Base-by-base conservation (phyloP, 2,329 filamentous ascomycete genomes). In the Epichloe scottii region DNA sequence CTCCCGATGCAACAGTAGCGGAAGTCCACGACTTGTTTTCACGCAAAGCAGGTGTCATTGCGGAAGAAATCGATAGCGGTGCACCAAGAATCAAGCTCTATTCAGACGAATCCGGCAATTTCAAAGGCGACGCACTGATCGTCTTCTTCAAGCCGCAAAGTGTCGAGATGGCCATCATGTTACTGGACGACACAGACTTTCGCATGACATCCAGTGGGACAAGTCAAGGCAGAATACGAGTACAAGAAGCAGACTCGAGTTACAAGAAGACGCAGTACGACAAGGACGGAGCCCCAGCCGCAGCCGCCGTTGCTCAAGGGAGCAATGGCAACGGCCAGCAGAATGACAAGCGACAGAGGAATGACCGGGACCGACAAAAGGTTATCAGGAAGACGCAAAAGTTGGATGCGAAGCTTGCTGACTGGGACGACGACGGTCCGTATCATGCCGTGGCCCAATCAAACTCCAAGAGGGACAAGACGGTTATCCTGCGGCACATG, bases 81-180 rank as follows among this genome's bases (percentile, higher is more conserved):
- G 79, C 82, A 44, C 88, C 89, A 43, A 84, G 93, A 38, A 91
- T 98, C 69, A 97, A 95, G 71, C 81, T 98, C 67, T 98, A 98
- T 69, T 81, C 75, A 19, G 84, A 96, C 63, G 81, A 85, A 1
- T 70, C 83, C 1, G 93, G 89, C 19, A 79, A 81, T 15, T 95
- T 95, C 75, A 97, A 96, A 64, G 93, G 93, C 54, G 90, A 97
- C 63, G 90, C 88, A 2, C 76, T 98, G 34, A 75, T 98, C 50
- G 87, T 97, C 37, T 98, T 94, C 70, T 96, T 95, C 77, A 88
- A 93, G 59, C 86, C 89, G 0, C 89, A 95, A 63, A 94, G 87
- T n/a, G 91, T 98, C 53, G 74, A 85, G 41, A 84, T 89, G 71
- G 88, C 88, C 43, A 86, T 91, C 57, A 81, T 84, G 71, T 75